Conservation (phyloP, 2,329 filamentous ascomycete species). For the Cordyceps javanica region DNA sequence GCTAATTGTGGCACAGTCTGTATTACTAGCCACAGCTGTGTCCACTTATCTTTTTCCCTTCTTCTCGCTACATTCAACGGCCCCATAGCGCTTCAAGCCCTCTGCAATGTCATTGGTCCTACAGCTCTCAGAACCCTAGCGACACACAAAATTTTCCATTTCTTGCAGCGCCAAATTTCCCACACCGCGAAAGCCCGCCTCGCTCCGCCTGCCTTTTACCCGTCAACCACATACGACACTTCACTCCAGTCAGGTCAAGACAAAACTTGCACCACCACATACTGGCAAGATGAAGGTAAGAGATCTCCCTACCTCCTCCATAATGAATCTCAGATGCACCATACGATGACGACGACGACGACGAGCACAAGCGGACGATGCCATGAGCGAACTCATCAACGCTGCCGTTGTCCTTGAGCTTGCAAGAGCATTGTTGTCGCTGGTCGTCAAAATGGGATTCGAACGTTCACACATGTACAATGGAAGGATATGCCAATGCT, state of each 20-base stretch:
- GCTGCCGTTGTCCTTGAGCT: background rate
- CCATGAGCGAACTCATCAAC: background rate
- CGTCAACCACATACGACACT: constrained; percentile 28
- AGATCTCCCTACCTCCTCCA: background rate
- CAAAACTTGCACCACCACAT: constrained; percentile 36
- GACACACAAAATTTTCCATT: constrained; percentile 34
- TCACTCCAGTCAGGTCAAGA: constrained; percentile 36
- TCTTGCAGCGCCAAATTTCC: constrained; percentile 28
- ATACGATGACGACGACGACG: background rate
- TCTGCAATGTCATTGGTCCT: constrained; percentile 27
- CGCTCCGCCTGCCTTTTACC: constrained; percentile 8
- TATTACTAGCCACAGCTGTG: background rate
- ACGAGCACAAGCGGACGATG: background rate
- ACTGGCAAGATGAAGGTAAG: constrained; percentile 45
- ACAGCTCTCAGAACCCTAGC: constrained; percentile 31
- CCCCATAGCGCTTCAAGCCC: background rate
- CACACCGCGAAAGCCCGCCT: constrained; percentile 13
- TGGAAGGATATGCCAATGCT: constrained; percentile 22
- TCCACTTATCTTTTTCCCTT: background rate
- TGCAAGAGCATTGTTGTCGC: background rate
- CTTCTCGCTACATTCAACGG: background rate
- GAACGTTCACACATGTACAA: background rate
- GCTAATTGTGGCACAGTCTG: background rate
- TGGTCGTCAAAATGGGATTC: background rate
- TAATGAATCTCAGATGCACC: background rate